Base-by-base conservation (phyloP, 768 basidiomycete genomes). In the Tubosaeta sp. region DNA sequence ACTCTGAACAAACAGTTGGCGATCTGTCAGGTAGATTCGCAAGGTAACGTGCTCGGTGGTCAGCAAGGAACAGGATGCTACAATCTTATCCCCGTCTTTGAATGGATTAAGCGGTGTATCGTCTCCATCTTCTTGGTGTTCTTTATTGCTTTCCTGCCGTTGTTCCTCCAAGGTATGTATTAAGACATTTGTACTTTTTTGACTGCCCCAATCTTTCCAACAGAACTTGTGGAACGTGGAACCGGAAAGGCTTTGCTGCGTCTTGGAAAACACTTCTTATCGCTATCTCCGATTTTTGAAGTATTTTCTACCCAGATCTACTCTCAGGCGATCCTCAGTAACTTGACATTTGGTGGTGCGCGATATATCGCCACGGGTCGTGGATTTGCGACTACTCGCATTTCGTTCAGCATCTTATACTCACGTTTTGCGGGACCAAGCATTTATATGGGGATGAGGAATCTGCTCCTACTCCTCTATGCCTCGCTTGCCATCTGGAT, bases 291-390 rank as follows among this genome's bases (percentile, higher is more conserved):
- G 13, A 80, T 98, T 51, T 99, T 99, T 71, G 97, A 99, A 70
- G 95, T 99, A 57, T 99, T 98, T 75, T 95, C 92, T 33, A 99
- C 95, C 1, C 95, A 97, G 72, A 97, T 99, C 59, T 97, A 97
- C 73, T 91, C 92, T 57, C 90, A 98, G 68, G 88, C 97, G 53
- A 95, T 98, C 68, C 77, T 97, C 60, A 95, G 88, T 74, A 97
- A 99, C 75, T 75, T 99, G 77, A 87, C 91, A 2, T 98, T 95
- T 63, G 97, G 97, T 74, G 97, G 97, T 54, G 97, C 97, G 49
- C 88, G 97, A 52, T 99, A 99, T 69, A 99, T 99, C 58, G 97
- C 97, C 42, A 99, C 97, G 39, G 97, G 97, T 54, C 91, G 97
- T 76, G 97, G 97, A 47, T 99, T 99, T 69, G 97, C 95, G 26